Evolutionary conservation across 2,329 filamentous ascomycete species (phyloP), one percentile per base, ranked within the genome.

Genomic region (Nemania abortiva): DNA sequence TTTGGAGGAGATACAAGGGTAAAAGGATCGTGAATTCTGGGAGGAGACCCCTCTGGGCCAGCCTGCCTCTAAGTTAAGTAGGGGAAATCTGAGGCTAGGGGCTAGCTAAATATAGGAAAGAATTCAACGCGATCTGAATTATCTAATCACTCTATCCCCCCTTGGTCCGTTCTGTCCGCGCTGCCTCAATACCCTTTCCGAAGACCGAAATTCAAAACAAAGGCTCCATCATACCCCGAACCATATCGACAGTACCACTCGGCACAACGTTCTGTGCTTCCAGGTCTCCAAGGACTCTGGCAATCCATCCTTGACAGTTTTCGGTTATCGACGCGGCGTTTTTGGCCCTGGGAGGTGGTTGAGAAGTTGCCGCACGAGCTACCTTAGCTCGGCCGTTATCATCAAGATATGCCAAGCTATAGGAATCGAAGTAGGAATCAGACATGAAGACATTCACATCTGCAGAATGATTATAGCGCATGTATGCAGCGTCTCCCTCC

Each of bases 251-350:
- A 20, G 42, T 37, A 37, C 42, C 42, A 20, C 52, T 6, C 7
- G 18, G 18, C 18, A 55, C 15, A 37, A 55, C 52, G 9, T n/a
- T n/a, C 18, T 20, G 20, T 6, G 31, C 27, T 37, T 55, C 27
- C 31, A 55, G 52, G 2, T 54, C 59, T 29, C n/a, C 11, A 31
- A 45, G n/a, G 15, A 54, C 59, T 22, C 24, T 18, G 11, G 34
- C 27, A 13, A 34, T 45, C 49, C 34, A 62, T 9, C 20, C 49
- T 29, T 54, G 49, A 20, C 20, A 45, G 20, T 53, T 62, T 31
- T 54, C 49, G 22, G 47, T 54, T 3, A 45, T 37, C 34, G 10
- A 24, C 13, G 29, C 29, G 6, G n/a, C 31, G 2, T 53, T 61
- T 11, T 42, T 15, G 6, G 49, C 59, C 7, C 22, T 4, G 7